Base-by-base conservation (phyloP, 495 filamentous ascomycete genomes). In the Penicillium malachiteum region DNA sequence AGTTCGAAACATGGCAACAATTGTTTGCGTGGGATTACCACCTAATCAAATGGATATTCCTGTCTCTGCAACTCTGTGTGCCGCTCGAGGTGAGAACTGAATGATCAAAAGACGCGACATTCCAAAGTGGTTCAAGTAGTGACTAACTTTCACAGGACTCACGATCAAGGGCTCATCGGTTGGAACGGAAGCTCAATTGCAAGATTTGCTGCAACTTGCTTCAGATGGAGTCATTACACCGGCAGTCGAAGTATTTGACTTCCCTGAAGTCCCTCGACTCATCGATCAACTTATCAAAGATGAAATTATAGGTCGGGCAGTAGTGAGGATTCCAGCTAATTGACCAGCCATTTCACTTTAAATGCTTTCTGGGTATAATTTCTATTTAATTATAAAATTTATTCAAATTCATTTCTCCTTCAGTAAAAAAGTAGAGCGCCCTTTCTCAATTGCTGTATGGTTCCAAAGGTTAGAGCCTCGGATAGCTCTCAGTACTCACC, bases 21-120 rank as follows among this genome's bases (percentile, higher is more conserved):
- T 72, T 49, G 62, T 72, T 7, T 55, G 47, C 45, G 69, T 72
- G 13, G 69, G 65, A 0, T 47, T 72, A 35, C 69, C 69, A 7
- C 50, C 33, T 2, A 71, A 69, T 61, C 59, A 65, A 7, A 54
- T 71, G 16, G 52, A 66, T 13, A 45, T 70, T 30, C 67, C 67
- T 0, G 58, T 70, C 51, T 68, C 65, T 18, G 65, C 62, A 2
- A 68, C 67, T 1, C 3, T 66, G 2, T 68, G 67, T 52, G 63
- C 67, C 14, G 67, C 65, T 17, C 48, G 67, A 65, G 64, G 66
- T 69, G 40, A 56, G 63, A 48, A 13, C 34, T 43, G 11, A 5
- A 21, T 3, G 12, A 37, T 37, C 34, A n/a, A n/a, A n/a, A n/a
- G n/a, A n/a, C n/a, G n/a, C n/a, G 12, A 10, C 34, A 37, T 13